Base-by-base conservation (phyloP, 345 rosid genomes). In the Moricandia arvensis region DNA sequence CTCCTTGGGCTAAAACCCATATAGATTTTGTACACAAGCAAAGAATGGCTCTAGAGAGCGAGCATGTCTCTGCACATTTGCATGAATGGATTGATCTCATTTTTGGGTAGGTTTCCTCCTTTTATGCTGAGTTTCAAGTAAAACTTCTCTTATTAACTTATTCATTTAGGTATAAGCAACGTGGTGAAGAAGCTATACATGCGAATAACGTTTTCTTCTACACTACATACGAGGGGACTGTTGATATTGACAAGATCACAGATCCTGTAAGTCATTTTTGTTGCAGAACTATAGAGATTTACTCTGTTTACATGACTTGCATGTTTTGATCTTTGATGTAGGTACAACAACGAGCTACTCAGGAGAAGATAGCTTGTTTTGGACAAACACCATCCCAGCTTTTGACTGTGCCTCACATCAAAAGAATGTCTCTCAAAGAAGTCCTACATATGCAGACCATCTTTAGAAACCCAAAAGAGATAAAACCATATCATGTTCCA, bases 11-110 rank as follows among this genome's bases (percentile, higher is more conserved):
- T 73, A 86, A 85, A 82, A 92, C 55, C 65, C 87, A 94, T 0
- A 76, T 83, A 71, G 99, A 95, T 83, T 95, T 95, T 86, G 83
- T 95, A 75, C 93, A 88, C 82, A 92, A 95, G 79, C 97, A 95
- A 72, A 86, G 86, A 67, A 87, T 81, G 93, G 98, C 98, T 77
- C 93, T 95, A 47, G 99, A 95, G 82, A 92, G 99, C 29, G 98
- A 95, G 41, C 85, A 95, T 86, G 97, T 88, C 15, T 95, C 99
- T 53, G 88, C 90, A 66, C 96, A 89, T 86, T 84, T 95, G 87
- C 93, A 95, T 83, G 97, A 92, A 77, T 95, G 99, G 99, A 90
- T 95, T 64, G 99, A 95, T 83, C 98, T 95, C 74, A 82, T 95
- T 67, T 95, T 92, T 71, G 99, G 99, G 99, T 92, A 63, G n/a